Percentiles rank a stretch among this genome's conserved stretches.
phyloP scores from a whole-genome alignment of 2,329 filamentous ascomycete genomes.

The Fusarium sp. region DNA sequence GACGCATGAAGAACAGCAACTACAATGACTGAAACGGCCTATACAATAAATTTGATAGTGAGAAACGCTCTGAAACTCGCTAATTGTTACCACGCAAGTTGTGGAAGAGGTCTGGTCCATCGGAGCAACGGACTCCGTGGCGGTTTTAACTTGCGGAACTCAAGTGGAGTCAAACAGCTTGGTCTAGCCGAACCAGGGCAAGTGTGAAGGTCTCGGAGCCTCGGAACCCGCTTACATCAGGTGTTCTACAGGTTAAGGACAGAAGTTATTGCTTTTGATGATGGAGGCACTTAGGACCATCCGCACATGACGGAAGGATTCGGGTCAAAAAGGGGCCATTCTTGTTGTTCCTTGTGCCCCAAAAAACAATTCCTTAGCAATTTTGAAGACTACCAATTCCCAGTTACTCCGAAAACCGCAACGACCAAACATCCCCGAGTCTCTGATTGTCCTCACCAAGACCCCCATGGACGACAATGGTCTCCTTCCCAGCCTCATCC shows the following conservation, averaged over 20 bases:
- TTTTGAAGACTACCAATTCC: background rate
- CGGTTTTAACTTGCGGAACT: background rate
- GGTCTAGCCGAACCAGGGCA: background rate
- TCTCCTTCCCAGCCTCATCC: constrained; percentile 16
- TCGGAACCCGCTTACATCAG: background rate
- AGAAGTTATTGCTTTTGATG: background rate
- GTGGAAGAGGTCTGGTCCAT: background rate
- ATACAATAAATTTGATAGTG: background rate
- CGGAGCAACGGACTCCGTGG: background rate
- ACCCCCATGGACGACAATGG: constrained; percentile 52
- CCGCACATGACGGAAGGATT: background rate
- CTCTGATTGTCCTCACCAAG: constrained; percentile 50
- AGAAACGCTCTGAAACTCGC: background rate
- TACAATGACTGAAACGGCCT: background rate
- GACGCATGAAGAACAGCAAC: background rate
- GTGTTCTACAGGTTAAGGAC: background rate
- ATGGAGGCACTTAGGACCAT: background rate
- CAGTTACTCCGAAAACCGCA: constrained; percentile 32
- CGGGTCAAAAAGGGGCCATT: background rate
- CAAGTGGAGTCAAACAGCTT: background rate
- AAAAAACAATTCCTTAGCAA: background rate
- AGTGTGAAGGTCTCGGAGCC: background rate
- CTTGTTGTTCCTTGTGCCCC: background rate
- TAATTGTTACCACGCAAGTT: background rate
- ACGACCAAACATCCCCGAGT: constrained; percentile 48